Conservation (phyloP, 148 eudicot genomes). For the Heliamphora exappendiculata region DNA sequence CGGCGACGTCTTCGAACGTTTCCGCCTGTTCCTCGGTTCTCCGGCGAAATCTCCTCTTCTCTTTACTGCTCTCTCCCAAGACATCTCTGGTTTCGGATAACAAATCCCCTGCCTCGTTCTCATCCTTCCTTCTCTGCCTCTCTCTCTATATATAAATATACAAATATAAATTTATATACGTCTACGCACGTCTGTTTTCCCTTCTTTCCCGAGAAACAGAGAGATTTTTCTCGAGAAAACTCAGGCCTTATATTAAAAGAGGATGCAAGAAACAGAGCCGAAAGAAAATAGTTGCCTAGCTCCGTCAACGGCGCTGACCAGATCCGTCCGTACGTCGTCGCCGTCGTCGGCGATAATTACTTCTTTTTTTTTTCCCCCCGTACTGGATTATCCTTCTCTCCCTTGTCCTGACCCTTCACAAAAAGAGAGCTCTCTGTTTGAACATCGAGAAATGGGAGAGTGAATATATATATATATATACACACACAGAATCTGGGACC, state of each 20-base stretch:
- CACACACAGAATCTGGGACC: no score
- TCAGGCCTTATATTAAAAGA: slow-evolving; percentile 17
- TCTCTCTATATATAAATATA: not conserved
- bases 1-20: no score
- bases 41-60: not conserved
- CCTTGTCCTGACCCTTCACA: no score
- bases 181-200: no score
- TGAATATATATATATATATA: not conserved
- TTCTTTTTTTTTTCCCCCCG: no score
- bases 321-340: slow-evolving; percentile 14
- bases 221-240: no score
- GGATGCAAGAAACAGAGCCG: slow-evolving; percentile 10
- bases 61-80: not conserved
- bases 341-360: no score
- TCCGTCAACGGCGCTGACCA: slow-evolving; percentile 43
- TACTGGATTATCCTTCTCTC: no score
- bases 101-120: slow-evolving; percentile 49
- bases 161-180: not conserved
- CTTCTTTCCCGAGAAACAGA: not conserved
- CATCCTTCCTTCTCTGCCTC: slow-evolving; percentile 25
- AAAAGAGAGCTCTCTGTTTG: no score
- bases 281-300: not conserved
- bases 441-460: not conserved
- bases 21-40: not conserved
- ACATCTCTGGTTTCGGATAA: not conserved